phyloP scores from a whole-genome alignment of 495 filamentous ascomycete genomes.

The Hypoxylon cercidicola region DNA sequence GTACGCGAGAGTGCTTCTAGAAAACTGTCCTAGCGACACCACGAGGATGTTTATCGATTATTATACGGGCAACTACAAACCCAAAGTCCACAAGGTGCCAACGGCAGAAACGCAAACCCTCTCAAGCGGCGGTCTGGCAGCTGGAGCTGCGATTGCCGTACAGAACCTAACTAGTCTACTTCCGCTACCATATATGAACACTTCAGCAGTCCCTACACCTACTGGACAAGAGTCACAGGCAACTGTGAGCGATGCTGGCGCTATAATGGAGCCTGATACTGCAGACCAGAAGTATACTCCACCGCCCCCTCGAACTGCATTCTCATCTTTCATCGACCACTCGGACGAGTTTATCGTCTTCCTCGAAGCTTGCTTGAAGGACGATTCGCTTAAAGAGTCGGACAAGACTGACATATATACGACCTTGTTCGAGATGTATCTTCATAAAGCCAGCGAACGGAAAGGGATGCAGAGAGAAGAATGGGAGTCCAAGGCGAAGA shows the following conservation, averaged over 20 bases:
- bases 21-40: constrained; percentile 80
- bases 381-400: constrained; percentile 69
- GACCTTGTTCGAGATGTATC: constrained; percentile 96
- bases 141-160: constrained; percentile 73
- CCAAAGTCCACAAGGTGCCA: constrained; percentile 71
- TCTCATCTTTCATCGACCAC: constrained; percentile 96
- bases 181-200: constrained; percentile 87
- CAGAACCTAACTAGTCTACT: constrained; percentile 84
- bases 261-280: constrained; percentile 45
- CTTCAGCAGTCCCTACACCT: constrained; percentile 59
- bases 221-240: constrained; percentile 47
- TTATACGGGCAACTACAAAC: constrained; percentile 85
- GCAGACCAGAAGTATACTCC: constrained; percentile 64
- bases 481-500: constrained; percentile 91
- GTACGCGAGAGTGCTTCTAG: constrained; percentile 88
- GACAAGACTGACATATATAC: constrained; percentile 91
- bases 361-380: constrained; percentile 81
- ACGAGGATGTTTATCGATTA: constrained; percentile 92
- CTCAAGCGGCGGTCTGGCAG: constrained; percentile 60
- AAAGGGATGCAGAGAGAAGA: constrained; percentile 70
- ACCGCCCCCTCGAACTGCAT: constrained; percentile 88
- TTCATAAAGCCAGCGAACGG: constrained; percentile 83
- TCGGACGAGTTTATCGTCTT: constrained; percentile 90
- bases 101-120: constrained; percentile 57
- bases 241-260: constrained; percentile 47